Evolutionary conservation across 192 early-diverging fungal genomes (phyloP).

Genomic region (Umbelopsis sp.): DNA sequence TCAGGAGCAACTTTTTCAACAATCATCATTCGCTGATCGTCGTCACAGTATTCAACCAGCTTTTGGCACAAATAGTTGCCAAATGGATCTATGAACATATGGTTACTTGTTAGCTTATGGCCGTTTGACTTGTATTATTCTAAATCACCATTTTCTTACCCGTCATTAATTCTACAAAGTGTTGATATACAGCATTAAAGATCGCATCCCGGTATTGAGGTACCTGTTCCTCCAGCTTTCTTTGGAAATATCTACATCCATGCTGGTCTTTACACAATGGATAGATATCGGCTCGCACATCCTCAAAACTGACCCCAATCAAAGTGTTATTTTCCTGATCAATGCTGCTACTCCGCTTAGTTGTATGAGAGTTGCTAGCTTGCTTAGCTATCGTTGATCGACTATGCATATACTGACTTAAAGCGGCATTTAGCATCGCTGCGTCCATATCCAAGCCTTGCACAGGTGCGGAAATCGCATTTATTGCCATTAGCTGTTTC

Average conservation of each 20-base stretch:
- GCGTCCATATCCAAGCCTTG: conserved; percentile 2
- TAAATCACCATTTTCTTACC: conserved; percentile 39
- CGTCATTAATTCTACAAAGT: conserved; percentile 82
- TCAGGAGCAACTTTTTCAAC: conserved; percentile 72
- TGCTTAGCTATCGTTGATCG: background rate
- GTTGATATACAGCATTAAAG: conserved; percentile 70
- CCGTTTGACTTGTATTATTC: background rate
- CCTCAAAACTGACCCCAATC: conserved; percentile 65
- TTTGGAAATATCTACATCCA: conserved; percentile 86
- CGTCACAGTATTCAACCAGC: conserved; percentile 77
- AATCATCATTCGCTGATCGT: conserved; percentile 74
- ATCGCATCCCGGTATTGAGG: conserved; percentile 64
- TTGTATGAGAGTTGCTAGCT: background rate
- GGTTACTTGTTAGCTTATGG: background rate
- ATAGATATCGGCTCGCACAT: conserved; percentile 73
- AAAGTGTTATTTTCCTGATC: conserved; percentile 39
- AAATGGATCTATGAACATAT: conserved; percentile 72
- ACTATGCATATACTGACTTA: conserved; percentile 14
- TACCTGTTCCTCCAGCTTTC: conserved; percentile 79
- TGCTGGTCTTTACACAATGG: conserved; percentile 86
- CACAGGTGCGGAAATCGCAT: background rate
- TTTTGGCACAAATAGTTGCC: conserved; percentile 93
- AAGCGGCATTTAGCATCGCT: conserved; percentile 3
- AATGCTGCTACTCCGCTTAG: background rate
- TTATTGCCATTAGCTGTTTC: conserved; percentile 1